Evolutionary conservation across 148 eudicot genomes (phyloP), one percentile per base, ranked within the genome.

Genomic region (Vaccinium darrowii): DNA sequence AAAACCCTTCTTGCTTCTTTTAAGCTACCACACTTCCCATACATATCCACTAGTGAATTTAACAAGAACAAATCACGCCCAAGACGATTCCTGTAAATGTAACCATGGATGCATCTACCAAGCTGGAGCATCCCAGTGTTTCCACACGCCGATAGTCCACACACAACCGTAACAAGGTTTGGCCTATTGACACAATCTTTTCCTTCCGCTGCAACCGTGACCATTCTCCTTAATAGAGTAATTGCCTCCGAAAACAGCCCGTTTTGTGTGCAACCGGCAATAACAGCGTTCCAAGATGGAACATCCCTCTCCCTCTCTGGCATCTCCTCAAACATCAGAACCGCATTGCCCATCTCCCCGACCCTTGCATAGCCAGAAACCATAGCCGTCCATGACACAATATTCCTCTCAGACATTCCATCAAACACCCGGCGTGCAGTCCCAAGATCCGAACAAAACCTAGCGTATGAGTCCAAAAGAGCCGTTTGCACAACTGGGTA

Each of bases 1-100:
- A 94, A 94, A 69, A 91, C 87, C 47, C 71, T 50, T 81, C 88
- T 90, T 71, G 98, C 93, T 81, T 86, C 89, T 87, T 81, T 82
- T 75, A 94, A 86, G 84, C 91, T 90, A 71, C 98, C 98, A 73
- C 98, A 94, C 91, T 93, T 94, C 11, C 98, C 96, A 87, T 95
- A 95, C 94, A 95, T 91, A 87, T 92, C 97, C 81, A 95, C 87
- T 79, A 95, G 84, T 30, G 92, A 89, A 82, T 90, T 95, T 8
- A 83, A 85, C n/a, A 93, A 80, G 72, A 84, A 91, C 3, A 88
- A 82, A 84, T 88, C 89, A 14, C 80, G 82, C 74, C 88, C 85
- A 81, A 93, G 77, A 2, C 88, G 80, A 15, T 82, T 90, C 75
- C 96, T 86, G 75, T 81, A 87, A 56, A 92, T 79, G 52, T 90